Evolutionary conservation across 2,329 filamentous ascomycete species (phyloP), one percentile per base, ranked within the genome.

Genomic region (Aspergillus caelatus): DNA sequence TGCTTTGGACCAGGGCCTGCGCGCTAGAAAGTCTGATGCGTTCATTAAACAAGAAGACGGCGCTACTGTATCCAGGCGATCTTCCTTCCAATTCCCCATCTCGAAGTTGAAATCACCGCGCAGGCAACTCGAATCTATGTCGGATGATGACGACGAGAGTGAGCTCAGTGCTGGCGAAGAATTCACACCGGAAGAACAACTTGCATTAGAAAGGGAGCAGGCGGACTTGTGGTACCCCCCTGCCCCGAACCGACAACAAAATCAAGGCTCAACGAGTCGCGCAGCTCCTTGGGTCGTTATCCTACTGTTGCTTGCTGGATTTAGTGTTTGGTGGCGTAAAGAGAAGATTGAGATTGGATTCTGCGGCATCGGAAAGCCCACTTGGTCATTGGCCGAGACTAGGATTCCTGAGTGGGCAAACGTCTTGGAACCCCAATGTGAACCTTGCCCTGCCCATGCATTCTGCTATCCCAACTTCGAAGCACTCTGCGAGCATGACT

Each of bases 311-410:
- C 77, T 95, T 8, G 86, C 86, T 36, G 88, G 90, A 0, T 92
- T 96, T 67, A 90, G 85, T 34, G 87, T 87, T 10, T 95, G 94
- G 86, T 99, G 94, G 82, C 86, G 94, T 56, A 92, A 97, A 75
- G 95, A 99, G 79, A 98, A 98, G 83, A 83, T 97, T n/a, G 91
- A 92, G 19, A 92, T 98, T 23, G 95, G 96, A 39, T 99, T 96
- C 75, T 99, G 95, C 75, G 93, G 94, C 14, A 86, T 96, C 59
- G 95, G 91, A 28, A 87, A 89, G 59, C 83, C 87, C 55, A 86
- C 84, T 8, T 85, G 82, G 68, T 84, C 83, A 23, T 73, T 89
- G 59, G 82, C 85, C 12, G 85, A 88, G 34, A 82, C 90, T 14
- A 84, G 86, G 28, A 82, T 97, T 21, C 94, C 94, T 3, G 88